Percentiles rank a stretch among this genome's conserved stretches.
Evolutionary conservation across 768 basidiomycete genomes (phyloP).

Genomic region (Tulasnella sp.): DNA sequence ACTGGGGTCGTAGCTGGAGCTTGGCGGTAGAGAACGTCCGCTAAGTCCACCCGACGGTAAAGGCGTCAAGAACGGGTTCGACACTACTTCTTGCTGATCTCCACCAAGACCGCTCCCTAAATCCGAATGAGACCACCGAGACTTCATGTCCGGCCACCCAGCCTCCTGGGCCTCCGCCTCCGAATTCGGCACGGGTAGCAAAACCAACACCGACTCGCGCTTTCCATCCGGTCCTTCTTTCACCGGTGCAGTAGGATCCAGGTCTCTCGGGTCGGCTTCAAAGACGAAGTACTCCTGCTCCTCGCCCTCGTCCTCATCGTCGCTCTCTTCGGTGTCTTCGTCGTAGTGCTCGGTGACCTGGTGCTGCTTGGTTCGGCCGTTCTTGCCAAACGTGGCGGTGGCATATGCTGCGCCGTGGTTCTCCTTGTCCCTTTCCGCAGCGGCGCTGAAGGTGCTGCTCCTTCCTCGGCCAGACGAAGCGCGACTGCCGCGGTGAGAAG

Average conservation of each 20-base stretch:
- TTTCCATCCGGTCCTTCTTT: background rate
- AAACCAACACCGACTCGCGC: slow-evolving; percentile 17
- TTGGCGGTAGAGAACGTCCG: background rate
- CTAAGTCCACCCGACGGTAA: background rate
- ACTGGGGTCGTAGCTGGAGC: background rate
- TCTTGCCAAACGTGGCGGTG: background rate
- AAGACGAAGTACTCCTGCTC: slow-evolving; percentile 14
- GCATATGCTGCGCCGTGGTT: background rate
- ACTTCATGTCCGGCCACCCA: background rate
- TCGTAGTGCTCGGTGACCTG: background rate
- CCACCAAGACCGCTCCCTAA: background rate
- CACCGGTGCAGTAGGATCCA: background rate
- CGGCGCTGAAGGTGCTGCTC: slow-evolving; percentile 1
- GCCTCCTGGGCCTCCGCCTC: background rate
- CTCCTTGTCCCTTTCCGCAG: background rate
- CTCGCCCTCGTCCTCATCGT: slow-evolving; percentile 6
- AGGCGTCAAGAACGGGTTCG: slow-evolving; percentile 4
- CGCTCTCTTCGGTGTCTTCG: background rate
- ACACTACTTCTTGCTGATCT: background rate
- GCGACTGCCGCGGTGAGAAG: background rate
- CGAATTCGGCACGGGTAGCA: background rate
- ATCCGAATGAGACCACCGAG: background rate
- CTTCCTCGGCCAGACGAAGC: background rate
- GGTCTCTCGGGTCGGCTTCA: slow-evolving; percentile 1
- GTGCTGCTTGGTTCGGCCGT: background rate